Base-by-base conservation (phyloP, 768 basidiomycete genomes). In the Guyanaporus albipodus region DNA sequence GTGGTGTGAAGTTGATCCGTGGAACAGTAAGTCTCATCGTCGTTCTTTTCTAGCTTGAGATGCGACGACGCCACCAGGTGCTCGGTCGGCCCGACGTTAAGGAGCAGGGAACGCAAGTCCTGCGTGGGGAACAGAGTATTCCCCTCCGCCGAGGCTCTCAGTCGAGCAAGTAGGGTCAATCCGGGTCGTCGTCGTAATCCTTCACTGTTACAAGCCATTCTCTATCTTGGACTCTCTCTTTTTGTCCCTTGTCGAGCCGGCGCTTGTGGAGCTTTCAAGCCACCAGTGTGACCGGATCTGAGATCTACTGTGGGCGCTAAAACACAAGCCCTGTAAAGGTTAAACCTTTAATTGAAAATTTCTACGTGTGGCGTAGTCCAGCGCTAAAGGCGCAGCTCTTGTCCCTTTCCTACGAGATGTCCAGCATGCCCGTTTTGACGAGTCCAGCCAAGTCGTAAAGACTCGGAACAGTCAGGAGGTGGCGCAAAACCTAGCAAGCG, bases 41-140 rank as follows among this genome's bases (percentile, higher is more conserved):
- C 46, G 32, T 2, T 11, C 29, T 21, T 12, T 42, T 53, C 37
- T 46, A 14, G 27, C 2, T 17, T 29, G n/a, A 46, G 36, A 42
- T 37, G 26, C n/a, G 22, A 8, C 8, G 38, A 43, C 26, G 6
- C 19, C 12, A 19, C 38, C 21, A 68, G 64, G 43, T 57, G 31
- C 42, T 66, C 29, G 60, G 59, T 34, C 42, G 75, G 62, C 48
- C 73, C 15, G 65, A 66, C 8, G 57, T 76, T 46, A 81, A 80
- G 56, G 72, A 78, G 42, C 73, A 80, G 34, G 80, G 79, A 0
- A 63, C 75, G 50, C 64, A 71, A 41, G 79, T 83, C 21, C 68
- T 82, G 23, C 70, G 73, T 21, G 82, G 82, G 17, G 66, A 73
- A 48, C 70, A 67, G 6, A 57, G 69, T 4, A 62, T 71, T 37